Evolutionary conservation across 805 yeast genomes (phyloP), one percentile per base, ranked within the genome.

Genomic region (Wickerhamomyces queroliae): DNA sequence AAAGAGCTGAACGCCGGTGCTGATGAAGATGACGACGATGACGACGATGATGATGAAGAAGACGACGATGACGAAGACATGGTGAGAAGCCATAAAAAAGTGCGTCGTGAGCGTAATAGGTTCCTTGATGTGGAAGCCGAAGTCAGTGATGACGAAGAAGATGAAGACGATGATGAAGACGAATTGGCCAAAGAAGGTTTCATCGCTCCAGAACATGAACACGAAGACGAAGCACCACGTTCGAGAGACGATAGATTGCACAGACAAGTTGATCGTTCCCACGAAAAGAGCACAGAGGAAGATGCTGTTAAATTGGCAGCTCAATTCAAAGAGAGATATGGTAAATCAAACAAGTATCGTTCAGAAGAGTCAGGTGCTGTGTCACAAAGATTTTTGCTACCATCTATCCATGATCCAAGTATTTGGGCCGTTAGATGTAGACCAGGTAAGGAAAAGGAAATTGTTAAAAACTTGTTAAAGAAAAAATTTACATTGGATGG

Each of bases 91-190:
- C 48, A 66, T 58, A 61, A 67, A 61, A 59, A 72, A 58, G 59
- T 64, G 53, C 68, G 73, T 43, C 68, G 61, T 41, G 69, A 65
- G 35, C 71, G 85, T 43, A 91, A 91, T 62, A 90, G 84, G 70
- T 93, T 53, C 46, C 43, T 93, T 64, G 99, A 93, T 85, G 95
- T 93, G 39, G 98, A 93, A 70, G 99, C 97, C 43, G 98, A 91
- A 62, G 99, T 93, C 42, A 95, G 91, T 61, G 98, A 91, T 45
- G 98, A 93, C 49, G 98, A 93, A 40, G 98, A 91, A 49, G 91
- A 88, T 46, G 98, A 90, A 45, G 98, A 89, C 35, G 98, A 91
- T 46, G 98, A 83, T 50, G 86, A 80, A 50, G 90, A 95, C n/a
- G 97, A 85, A 46, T 66, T 86, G 23, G 77, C 83, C 33, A 78